Percentiles rank a stretch among this genome's conserved stretches.
Evolutionary conservation across 371 early-diverging fungal genomes (phyloP).

Genomic region (Capillidium heterosporum): DNA sequence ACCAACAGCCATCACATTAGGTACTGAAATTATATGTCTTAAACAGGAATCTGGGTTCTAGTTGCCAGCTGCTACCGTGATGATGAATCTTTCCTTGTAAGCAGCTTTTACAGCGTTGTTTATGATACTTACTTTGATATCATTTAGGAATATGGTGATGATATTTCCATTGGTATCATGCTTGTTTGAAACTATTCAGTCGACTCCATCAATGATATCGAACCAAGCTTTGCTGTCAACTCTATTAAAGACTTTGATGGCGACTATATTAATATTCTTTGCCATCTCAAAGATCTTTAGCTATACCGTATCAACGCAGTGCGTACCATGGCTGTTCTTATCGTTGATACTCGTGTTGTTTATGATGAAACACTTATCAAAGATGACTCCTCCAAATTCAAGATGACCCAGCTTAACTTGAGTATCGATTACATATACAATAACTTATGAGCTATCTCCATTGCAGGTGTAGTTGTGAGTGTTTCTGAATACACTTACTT

Average conservation of each 20-base stretch:
- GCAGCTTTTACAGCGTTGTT: slow-evolving; percentile 17
- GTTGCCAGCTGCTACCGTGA: slow-evolving; percentile 44
- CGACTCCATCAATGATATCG: slow-evolving; percentile 47
- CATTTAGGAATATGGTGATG: slow-evolving; percentile 39
- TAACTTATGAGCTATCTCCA: slow-evolving; percentile 29
- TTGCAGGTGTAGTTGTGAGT: slow-evolving; percentile 19
- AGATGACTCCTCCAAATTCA: slow-evolving; percentile 64
- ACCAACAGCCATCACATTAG: slow-evolving; percentile 44
- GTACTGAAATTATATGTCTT: slow-evolving; percentile 38
- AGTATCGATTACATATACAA: slow-evolving; percentile 51
- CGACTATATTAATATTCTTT: slow-evolving; percentile 61
- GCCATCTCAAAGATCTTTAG: slow-evolving; percentile 66
- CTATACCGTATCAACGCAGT: slow-evolving; percentile 62
- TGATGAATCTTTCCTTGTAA: not conserved
- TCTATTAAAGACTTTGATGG: slow-evolving; percentile 63
- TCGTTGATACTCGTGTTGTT: slow-evolving; percentile 16
- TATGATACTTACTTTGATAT: slow-evolving; percentile 7
- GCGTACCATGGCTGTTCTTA: slow-evolving; percentile 37
- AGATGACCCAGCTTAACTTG: slow-evolving; percentile 45
- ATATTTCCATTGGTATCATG: slow-evolving; percentile 13
- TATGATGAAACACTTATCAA: slow-evolving; percentile 51
- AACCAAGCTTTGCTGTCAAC: slow-evolving; percentile 41
- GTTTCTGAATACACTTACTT: not conserved
- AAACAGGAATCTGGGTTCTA: slow-evolving; percentile 35
- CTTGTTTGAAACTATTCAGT: slow-evolving; percentile 30